Evolutionary conservation across 73 alveolate genomes (phyloP), one percentile per base, ranked within the genome.

Genomic region (Loxodes magnus): DNA sequence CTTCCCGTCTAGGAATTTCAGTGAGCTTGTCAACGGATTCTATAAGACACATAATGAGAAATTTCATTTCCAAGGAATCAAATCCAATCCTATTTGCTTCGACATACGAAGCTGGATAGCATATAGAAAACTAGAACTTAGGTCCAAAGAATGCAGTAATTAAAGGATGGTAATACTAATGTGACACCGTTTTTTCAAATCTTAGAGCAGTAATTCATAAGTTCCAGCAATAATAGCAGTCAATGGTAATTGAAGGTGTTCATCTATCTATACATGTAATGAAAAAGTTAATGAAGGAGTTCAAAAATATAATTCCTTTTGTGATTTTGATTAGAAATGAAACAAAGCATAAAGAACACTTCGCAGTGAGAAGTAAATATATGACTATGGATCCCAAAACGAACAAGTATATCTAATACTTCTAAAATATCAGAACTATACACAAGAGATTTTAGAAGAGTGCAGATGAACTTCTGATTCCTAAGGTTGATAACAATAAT

Each of bases 191-290:
- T 10, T 35, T 61, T 24, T 52, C 35, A 12, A 64, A 79, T 44
- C 70, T 77, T 7, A 87, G 60, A 35, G 53, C 64, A 29, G 84
- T 82, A 3, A 71, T 82, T n/a, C 69, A 63, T n/a, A 65, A 67
- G 15, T 82, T 41, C 69, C 55, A 65, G 24, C 16, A 56, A 15
- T 51, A 79, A 35, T 74, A 58, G 10, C 85, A 82, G 23, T 63
- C 87, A 0, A 62, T 82, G 10, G 87, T 82, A 2, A 70, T 82
- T n/a, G 95, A 82, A 57, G 95, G 95, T 28, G 95, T 82, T 9
- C 95, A 82, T 53, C 65, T 82, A 15, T 64, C 82, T n/a, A 76
- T 82, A 15, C 33, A 79, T 17, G 59, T 64, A 37, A 71, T 82
- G 73, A 46, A 44, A 25, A 64, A 73, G 17, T 54, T 77, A 41